Percentiles rank a stretch among this genome's conserved stretches.
phyloP scores from a whole-genome alignment of 192 early-diverging fungal species.

The Piromyces finnis region DNA sequence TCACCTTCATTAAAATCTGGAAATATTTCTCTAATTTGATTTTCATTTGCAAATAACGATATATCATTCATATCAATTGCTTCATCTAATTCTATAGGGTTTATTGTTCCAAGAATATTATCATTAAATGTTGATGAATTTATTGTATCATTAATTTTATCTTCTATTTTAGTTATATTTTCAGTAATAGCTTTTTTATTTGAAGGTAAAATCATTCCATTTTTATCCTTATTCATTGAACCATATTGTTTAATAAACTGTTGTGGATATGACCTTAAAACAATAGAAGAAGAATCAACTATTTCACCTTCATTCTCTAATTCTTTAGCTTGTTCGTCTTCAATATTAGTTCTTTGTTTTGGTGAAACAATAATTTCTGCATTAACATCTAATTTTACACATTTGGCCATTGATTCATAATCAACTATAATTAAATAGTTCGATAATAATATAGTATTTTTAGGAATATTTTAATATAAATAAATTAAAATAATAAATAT shows the following conservation, averaged over 20 bases:
- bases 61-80: neutral
- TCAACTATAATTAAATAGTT: conserved; percentile 28
- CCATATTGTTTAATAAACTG: conserved; percentile 11
- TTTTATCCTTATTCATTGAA: conserved; percentile 6
- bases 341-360: conserved; percentile 16
- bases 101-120: neutral
- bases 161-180: conserved; percentile 4
- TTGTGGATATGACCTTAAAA: conserved; percentile 10
- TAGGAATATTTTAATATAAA: neutral
- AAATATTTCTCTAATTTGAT: neutral
- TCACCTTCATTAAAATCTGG: neutral
- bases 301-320: neutral
- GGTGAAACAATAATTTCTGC: conserved; percentile 57
- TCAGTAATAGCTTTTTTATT: conserved; percentile 6
- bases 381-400: conserved; percentile 37
- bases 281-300: conserved; percentile 10
- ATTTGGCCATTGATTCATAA: conserved; percentile 22
- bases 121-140: neutral
- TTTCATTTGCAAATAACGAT: neutral
- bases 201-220: conserved; percentile 12
- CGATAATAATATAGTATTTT: neutral
- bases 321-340: neutral
- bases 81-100: neutral
- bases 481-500: conserved; percentile 1
- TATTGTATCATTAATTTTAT: neutral